Evolutionary conservation across 306 rosid genomes (phyloP), one percentile per base, ranked within the genome.

Genomic region (Rosa lucieae): DNA sequence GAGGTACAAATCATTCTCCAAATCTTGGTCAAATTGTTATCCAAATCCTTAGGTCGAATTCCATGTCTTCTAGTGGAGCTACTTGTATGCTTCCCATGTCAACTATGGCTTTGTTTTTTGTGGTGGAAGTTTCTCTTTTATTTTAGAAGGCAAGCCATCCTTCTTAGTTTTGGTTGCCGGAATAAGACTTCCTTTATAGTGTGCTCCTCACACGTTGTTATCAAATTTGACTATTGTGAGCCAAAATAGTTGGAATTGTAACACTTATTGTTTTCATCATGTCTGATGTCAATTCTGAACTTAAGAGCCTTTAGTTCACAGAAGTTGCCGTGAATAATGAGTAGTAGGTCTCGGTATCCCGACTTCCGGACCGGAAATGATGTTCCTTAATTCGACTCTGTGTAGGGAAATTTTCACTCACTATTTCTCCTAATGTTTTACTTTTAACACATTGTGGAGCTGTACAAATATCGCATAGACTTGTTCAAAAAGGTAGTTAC

Each of bases 151-250:
- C 40, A 55, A 74, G 72, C 79, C 43, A 51, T 35, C 42, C 52
- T 67, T 46, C 39, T 42, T 21, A 23, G 6, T 23, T 4, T 66
- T 2, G 39, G 46, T 71, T 20, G 62, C 26, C 6, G 39, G n/a
- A 5, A 56, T 3, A 26, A 8, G 44, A 21, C 3, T 49, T 79
- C 48, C 2, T 26, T 71, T 3, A 21, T 29, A 39, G 12, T 70
- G 65, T 32, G 53, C 75, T 70, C 79, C 75, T 59, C 70, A 18
- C 82, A 72, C 73, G 82, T 70, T 32, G 11, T 13, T 32, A 11
- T 72, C 77, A 44, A 26, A 42, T 8, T 26, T 23, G 29, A 75
- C 78, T 10, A 13, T 39, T 9, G 14, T 58, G 26, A 66, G 23
- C 7, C 23, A 7, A 67, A 17, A 17, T 39, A 20, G 49, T 17